phyloP scores from a whole-genome alignment of 345 rosid genomes.

The Salix udensis region DNA sequence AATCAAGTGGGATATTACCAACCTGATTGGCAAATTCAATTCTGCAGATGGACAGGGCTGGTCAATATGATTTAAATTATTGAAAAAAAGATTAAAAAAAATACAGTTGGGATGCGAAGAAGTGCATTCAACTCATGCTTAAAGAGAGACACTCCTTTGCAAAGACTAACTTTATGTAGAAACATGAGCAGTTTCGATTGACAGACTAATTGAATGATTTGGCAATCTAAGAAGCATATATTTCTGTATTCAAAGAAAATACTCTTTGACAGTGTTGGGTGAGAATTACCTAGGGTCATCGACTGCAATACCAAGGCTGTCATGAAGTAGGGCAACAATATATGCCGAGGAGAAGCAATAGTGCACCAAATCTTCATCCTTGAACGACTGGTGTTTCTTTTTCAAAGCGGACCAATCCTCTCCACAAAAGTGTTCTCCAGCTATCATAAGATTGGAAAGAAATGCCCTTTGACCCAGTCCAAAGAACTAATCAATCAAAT shows the following conservation, averaged over 20 bases:
- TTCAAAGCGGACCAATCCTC: conserved; percentile 76
- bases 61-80: conserved; percentile 2
- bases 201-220: background rate
- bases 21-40: conserved; percentile 60
- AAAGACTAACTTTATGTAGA: background rate
- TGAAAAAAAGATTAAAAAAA: background rate
- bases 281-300: conserved; percentile 52
- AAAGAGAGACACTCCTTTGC: background rate
- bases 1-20: conserved; percentile 73
- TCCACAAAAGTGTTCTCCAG: conserved; percentile 70
- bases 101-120: background rate
- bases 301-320: conserved; percentile 67
- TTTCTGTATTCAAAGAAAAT: background rate
- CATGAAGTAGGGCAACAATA: conserved; percentile 82
- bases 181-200: background rate
- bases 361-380: conserved; percentile 57
- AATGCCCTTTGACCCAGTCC: conserved; percentile 49
- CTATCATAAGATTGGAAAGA: conserved; percentile 55
- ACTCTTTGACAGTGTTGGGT: background rate
- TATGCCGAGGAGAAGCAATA: conserved; percentile 93
- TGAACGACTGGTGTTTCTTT: conserved; percentile 46
- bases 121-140: background rate
- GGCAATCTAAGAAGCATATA: background rate
- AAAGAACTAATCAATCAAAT: conserved; percentile 57
- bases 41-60: conserved; percentile 34